Percentiles rank a stretch among this genome's conserved stretches.
Evolutionary conservation across 2,329 filamentous ascomycete species (phyloP).

Genomic region (Scopulariopsis brevicaulis): DNA sequence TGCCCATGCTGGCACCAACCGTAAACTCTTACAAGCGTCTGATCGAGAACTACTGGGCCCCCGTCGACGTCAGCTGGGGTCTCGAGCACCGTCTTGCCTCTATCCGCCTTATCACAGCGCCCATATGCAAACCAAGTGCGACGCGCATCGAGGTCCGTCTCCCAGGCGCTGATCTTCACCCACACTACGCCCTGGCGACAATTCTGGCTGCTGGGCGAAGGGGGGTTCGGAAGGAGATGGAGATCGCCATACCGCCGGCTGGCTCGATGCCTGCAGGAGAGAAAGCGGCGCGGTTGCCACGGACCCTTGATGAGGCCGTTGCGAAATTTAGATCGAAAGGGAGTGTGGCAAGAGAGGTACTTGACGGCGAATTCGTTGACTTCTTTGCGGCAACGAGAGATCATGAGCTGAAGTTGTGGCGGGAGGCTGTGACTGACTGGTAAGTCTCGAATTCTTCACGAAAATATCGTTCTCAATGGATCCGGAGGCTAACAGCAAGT

Average conservation of each 20-base stretch:
- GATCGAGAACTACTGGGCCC: constrained; percentile 98
- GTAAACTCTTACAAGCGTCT: constrained; percentile 97
- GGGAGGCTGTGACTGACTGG: constrained; percentile 96
- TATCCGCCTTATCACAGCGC: constrained; percentile 79
- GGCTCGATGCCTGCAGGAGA: constrained; percentile 75
- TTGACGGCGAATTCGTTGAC: constrained; percentile 92
- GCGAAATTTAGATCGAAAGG: constrained; percentile 63
- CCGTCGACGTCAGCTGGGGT: constrained; percentile 94
- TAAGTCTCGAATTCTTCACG: constrained; percentile 32
- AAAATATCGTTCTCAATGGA: constrained; percentile 5
- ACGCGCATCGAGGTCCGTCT: constrained; percentile 91
- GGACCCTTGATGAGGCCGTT: constrained; percentile 75
- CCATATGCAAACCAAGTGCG: constrained; percentile 70
- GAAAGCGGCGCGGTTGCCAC: constrained; percentile 58
- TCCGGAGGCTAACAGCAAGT: not conserved
- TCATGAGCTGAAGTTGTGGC: constrained; percentile 83
- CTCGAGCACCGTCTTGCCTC: constrained; percentile 89
- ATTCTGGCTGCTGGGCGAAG: constrained; percentile 83
- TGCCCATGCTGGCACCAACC: constrained; percentile 89
- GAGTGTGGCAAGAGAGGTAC: constrained; percentile 85
- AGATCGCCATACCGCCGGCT: constrained; percentile 70
- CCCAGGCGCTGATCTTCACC: constrained; percentile 87
- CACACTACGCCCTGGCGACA: constrained; percentile 75
- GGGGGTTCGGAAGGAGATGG: constrained; percentile 84
- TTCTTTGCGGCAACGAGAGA: constrained; percentile 88